These are phyloP conservation scores for Boletus albobrunnescens DNA, from an alignment of 1,284 basidiomycete species.

Conservation along the genomic window DNA sequence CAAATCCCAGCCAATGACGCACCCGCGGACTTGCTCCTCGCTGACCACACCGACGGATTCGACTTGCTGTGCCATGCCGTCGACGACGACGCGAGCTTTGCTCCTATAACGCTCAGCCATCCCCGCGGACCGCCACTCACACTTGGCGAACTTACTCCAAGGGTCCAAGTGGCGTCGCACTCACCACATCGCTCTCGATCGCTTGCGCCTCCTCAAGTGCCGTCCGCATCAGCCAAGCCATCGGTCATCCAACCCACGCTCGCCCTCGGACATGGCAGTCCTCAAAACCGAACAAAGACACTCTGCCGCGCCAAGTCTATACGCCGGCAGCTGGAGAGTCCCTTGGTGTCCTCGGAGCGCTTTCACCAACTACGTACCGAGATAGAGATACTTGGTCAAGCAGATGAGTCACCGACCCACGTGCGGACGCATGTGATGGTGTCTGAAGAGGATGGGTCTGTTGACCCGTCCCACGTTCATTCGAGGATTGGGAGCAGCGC, in stretches of 20 bases:
- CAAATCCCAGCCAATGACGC: conserved; percentile 42
- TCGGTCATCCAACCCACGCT: conserved; percentile 19
- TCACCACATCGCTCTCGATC: conserved; percentile 7
- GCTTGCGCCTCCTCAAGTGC: conserved; percentile 9
- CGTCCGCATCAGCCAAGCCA: conserved; percentile 24
- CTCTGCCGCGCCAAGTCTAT: conserved; percentile 4
- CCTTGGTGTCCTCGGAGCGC: conserved; percentile 31
- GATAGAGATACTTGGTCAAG: conserved; percentile 15
- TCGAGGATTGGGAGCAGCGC: not conserved
- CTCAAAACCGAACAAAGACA: conserved; percentile 10
- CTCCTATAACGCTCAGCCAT: conserved; percentile 27
- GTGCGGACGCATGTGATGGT: not conserved
- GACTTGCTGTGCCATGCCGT: conserved; percentile 39
- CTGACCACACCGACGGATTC: conserved; percentile 32
- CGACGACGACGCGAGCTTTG: conserved; percentile 33
- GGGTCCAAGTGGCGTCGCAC: conserved; percentile 15
- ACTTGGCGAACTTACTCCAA: conserved; percentile 39
- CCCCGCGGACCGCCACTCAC: conserved; percentile 30
- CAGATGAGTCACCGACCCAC: conserved; percentile 1
- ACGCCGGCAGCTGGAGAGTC: conserved; percentile 1
- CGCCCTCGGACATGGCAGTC: conserved; percentile 18
- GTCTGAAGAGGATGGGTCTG: not conserved
- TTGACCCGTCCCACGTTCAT: not conserved
- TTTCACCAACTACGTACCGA: conserved; percentile 18
- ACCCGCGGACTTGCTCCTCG: conserved; percentile 40